Conservation (phyloP, 495 filamentous ascomycete genomes). For the Xylaria acuta region DNA sequence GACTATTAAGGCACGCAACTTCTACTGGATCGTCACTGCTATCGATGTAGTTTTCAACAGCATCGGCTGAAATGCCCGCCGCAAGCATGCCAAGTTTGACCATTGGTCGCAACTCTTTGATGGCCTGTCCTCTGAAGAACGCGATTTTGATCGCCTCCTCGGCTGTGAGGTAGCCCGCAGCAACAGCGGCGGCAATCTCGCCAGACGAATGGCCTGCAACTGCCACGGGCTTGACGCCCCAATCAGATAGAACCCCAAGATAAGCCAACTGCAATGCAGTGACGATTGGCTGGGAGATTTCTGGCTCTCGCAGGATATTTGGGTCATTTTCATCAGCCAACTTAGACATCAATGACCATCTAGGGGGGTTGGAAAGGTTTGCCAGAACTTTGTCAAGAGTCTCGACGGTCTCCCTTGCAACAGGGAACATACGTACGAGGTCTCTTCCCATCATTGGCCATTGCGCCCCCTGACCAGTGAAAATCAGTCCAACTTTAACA, state of each 20-base stretch:
- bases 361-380: neutral
- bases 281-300: neutral
- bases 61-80: neutral
- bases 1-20: too few relatives aligned
- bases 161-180: conserved; percentile 35
- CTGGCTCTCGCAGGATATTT: neutral
- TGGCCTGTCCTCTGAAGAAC: neutral
- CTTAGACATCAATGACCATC: neutral
- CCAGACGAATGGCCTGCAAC: conserved; percentile 53
- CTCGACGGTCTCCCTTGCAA: neutral
- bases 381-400: neutral
- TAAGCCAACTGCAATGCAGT: neutral
- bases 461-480: conserved; percentile 38
- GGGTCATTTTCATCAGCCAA: neutral
- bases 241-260: conserved; percentile 29
- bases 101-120: neutral
- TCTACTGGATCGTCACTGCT: too few relatives aligned
- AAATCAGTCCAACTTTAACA: conserved; percentile 31
- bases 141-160: conserved; percentile 33
- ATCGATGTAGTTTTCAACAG: neutral
- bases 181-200: conserved; percentile 51
- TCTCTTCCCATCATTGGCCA: conserved; percentile 36
- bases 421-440: neutral
- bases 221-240: conserved; percentile 39
- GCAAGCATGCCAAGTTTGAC: neutral